Evolutionary conservation across 257 asterid species (phyloP).

Genomic region (Nicotiana obtusifolia): DNA sequence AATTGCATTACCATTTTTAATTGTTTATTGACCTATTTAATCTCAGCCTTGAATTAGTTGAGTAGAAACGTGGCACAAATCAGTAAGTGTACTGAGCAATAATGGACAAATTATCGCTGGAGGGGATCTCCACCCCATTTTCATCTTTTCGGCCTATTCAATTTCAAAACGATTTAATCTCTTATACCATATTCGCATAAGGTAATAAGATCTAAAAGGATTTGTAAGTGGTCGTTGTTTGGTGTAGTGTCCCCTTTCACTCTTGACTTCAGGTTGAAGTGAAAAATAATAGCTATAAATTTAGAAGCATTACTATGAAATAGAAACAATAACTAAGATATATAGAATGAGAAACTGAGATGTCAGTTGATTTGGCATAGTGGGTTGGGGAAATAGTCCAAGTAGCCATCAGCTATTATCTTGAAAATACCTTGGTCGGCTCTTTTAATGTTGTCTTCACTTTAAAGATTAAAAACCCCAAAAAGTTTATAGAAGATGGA

Average conservation of each 20-base stretch:
- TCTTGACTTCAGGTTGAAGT: slow-evolving; percentile 9
- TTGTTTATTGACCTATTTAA: no score
- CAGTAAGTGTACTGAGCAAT: no score
- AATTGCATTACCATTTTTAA: no score
- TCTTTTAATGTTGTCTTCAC: slow-evolving; percentile 13
- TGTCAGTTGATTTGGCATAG: not conserved
- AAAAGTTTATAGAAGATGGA: slow-evolving; percentile 4
- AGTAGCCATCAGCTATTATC: slow-evolving; percentile 3
- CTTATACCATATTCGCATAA: not conserved
- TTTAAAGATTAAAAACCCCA: slow-evolving; percentile 8
- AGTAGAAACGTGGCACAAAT: no score
- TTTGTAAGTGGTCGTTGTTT: slow-evolving; percentile 1
- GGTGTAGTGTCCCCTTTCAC: slow-evolving; percentile 9
- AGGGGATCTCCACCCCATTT: no score
- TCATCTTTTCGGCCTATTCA: not conserved
- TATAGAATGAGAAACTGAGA: not conserved
- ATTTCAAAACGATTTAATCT: not conserved
- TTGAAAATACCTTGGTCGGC: not conserved
- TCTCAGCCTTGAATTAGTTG: no score
- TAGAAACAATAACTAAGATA: not conserved
- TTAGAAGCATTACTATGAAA: not conserved
- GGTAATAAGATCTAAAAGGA: not conserved
- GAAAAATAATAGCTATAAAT: not conserved
- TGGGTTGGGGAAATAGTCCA: slow-evolving; percentile 1
- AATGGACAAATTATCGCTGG: no score